These are phyloP conservation scores for Dipteronia dyeriana DNA, from an alignment of 345 rosid genomes.

Conservation along the genomic window DNA sequence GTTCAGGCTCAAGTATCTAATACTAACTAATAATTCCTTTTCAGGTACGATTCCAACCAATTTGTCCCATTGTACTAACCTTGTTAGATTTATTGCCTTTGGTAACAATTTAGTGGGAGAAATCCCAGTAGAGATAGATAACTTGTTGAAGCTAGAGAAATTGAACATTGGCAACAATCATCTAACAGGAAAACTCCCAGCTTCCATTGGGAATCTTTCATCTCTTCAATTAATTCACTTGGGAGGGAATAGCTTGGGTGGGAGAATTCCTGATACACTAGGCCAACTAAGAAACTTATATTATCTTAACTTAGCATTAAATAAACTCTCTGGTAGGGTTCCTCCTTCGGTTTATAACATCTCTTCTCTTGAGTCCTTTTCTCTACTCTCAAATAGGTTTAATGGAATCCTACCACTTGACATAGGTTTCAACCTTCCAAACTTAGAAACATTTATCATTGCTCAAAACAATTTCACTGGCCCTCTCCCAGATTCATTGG, in stretches of 20 bases:
- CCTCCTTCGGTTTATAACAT: slow-evolving; percentile 25
- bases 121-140: not conserved
- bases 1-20: not conserved
- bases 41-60: not conserved
- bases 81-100: not conserved
- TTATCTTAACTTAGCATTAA: accelerated
- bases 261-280: not conserved
- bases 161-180: not conserved
- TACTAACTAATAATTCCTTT: slow-evolving; percentile 5
- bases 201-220: slow-evolving; percentile 21
- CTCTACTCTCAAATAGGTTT: not conserved
- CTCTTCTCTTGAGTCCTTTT: accelerated
- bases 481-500: slow-evolving; percentile 16
- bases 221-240: slow-evolving; percentile 5
- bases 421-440: slow-evolving; percentile 25
- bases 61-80: slow-evolving; percentile 7
- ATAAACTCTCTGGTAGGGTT: slow-evolving; percentile 8
- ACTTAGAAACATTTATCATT: not conserved
- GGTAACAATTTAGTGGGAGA: not conserved
- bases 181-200: slow-evolving; percentile 14
- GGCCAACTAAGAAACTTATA: not conserved
- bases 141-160: not conserved
- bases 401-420: slow-evolving; percentile 13
- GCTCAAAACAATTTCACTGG: slow-evolving; percentile 8
- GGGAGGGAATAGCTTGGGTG: not conserved